Evolutionary conservation across 352 stramenopile genomes (phyloP), one percentile per base, ranked within the genome.

Genomic region (Phytophthora podocarpi): DNA sequence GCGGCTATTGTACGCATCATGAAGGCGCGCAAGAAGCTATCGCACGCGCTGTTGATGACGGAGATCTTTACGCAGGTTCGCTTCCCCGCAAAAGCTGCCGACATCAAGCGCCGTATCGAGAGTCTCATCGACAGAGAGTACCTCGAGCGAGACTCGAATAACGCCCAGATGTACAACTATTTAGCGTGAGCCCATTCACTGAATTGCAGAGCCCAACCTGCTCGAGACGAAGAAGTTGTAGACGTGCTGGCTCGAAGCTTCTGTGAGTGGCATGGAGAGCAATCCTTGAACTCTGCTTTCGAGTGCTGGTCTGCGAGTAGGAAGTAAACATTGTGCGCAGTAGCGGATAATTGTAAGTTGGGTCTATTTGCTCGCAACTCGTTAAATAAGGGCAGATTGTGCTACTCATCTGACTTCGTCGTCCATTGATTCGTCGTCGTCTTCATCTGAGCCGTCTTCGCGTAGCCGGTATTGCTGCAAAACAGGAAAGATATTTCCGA

Each of bases 1-100:
- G 97, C 97, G 16, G 94, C 95, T 6, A 98, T 99, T 63, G 97
- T 99, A 34, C 90, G 97, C 53, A 98, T 99, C 69, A 99, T 99
- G 97, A 99, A 99, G 83, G 82, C 96, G n/a, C 88, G 97, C 46
- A 99, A 99, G 80, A 93, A 89, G 31, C 69, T 99, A 7, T 90
- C 84, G 37, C 96, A 99, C 67, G 93, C 97, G 63, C 80, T 98
- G 62, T 76, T 99, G 20, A 95, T 99, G 74, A 90, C 93, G 18
- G 95, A 99, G 79, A 94, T 99, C 21, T 98, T 97, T n/a, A 85
- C 82, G 39, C 97, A 99, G 60, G 73, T 99, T 21, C 94, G 80
- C 36, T 94, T 97, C 53, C 80, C 81, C 3, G 83, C 85, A 16
- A 95, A 93, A 54, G 76, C 87, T 30, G 74, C 81, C 5, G 80